These are phyloP conservation scores for Annona cherimola DNA, from an alignment of 164 flowering plant species.

Conservation along the genomic window DNA sequence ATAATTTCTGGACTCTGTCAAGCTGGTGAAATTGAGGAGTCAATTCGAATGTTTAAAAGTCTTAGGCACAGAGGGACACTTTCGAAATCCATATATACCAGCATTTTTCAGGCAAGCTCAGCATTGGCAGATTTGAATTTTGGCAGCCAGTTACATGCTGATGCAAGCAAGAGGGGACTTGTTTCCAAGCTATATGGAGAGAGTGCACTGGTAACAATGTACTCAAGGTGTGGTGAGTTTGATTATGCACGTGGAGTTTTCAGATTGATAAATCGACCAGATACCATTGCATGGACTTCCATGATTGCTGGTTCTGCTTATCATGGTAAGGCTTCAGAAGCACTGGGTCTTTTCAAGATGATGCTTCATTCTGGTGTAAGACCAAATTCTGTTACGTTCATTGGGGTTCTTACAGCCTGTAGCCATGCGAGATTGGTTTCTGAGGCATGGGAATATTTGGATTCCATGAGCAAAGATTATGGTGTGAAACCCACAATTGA, in stretches of 20 bases:
- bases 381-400: slow-evolving; percentile 43
- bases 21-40: slow-evolving; percentile 32
- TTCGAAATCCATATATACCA: slow-evolving; percentile 41
- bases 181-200: slow-evolving; percentile 39
- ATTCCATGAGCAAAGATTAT: slow-evolving; percentile 36
- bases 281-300: slow-evolving; percentile 57
- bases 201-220: slow-evolving; percentile 58
- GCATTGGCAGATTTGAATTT: slow-evolving; percentile 33
- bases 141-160: slow-evolving; percentile 51
- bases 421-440: slow-evolving; percentile 47
- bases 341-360: slow-evolving; percentile 33
- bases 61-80: slow-evolving; percentile 22
- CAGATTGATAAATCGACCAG: slow-evolving; percentile 36
- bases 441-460: slow-evolving; percentile 35
- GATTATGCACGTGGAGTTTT: slow-evolving; percentile 41
- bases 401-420: slow-evolving; percentile 47
- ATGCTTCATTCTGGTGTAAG: slow-evolving; percentile 36
- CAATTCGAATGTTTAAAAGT: slow-evolving; percentile 27
- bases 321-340: slow-evolving; percentile 50
- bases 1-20: slow-evolving; percentile 42
- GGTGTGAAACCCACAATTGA: slow-evolving; percentile 44
- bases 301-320: slow-evolving; percentile 47
- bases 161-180: slow-evolving; percentile 48
- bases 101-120: slow-evolving; percentile 49
- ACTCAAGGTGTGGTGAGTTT: slow-evolving; percentile 49